Evolutionary conservation across 768 basidiomycete species (phyloP), one percentile per base, ranked within the genome.

Genomic region (Pleurotus djamor): DNA sequence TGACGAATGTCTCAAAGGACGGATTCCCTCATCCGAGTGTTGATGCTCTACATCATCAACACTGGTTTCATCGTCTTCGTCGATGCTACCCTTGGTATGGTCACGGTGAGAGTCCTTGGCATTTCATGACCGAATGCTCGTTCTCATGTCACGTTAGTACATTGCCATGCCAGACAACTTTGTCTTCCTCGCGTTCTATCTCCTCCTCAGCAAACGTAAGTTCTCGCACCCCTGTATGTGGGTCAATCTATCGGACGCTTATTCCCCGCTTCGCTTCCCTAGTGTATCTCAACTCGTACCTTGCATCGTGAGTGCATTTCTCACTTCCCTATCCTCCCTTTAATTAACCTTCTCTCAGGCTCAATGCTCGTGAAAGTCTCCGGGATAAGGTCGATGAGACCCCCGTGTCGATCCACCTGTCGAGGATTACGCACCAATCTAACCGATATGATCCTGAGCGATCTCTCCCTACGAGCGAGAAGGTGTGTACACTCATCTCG

Each of bases 1-100:
- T 38, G 8, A 28, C 21, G 21, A 28, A 38, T 52, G 7, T 45
- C 21, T 33, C 48, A 9, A 10, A 58, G 57, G 48, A 82, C 81
- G 21, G 75, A 83, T 50, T 74, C 77, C 0, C 58, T 83, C 3
- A 64, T 83, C 7, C 76, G 71, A 13, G 66, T 73, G n/a, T 66
- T 84, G 21, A 77, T 83, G 60, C 52, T 78, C 57, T 83, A 81
- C 59, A 72, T 76, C n/a, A 72, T 84, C 55, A 82, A 81, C 61
- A 82, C 81, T 0, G 76, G 76, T 6, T 58, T 58, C 45, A 58
- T 58, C 47, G 57, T 58, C 41, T 47, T 36, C 57, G 14, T 58
- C 13, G 57, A 58, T 58, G 57, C 57, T 48, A 58, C 45, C 9
- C 57, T 58, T 34, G 57, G 57, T 8, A 48, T 58, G 57, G 37